Evolutionary conservation across 2,329 filamentous ascomycete genomes (phyloP), one percentile per base, ranked within the genome.

Genomic region (Trichoderma harzianum): DNA sequence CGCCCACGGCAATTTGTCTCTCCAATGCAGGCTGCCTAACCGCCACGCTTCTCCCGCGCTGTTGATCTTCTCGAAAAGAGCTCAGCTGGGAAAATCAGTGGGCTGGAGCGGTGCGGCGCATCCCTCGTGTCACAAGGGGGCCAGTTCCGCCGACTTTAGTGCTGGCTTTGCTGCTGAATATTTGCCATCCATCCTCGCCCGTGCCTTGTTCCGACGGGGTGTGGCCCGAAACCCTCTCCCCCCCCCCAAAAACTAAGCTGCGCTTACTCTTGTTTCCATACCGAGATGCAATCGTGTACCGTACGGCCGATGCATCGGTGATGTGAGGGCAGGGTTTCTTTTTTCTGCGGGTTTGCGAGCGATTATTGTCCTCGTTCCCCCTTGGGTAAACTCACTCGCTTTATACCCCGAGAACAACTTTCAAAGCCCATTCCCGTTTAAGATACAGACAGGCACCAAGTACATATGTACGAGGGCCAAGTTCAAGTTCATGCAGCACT

Each of bases 261-360:
- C 47, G 63, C 64, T 67, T 67, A 58, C 51, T 57, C 34, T 43
- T 67, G 64, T 53, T 53, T 39, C 39, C 64, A 67, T 67, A 67
- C 64, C 64, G 64, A 67, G 64, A 67, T 58, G 57, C 64, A 34
- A 21, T 53, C 21, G 47, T 14, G 16, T 16, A 21, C 28, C 28
- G 51, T 57, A 12, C 55, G 28, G 55, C 26, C 55, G 26, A 60
- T 24, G 18, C 11, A 34, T 21, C 26, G 47, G 43, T 32, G 55
- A 32, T 32, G 55, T 18, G 55, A 65, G 21, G 62, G 47, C 47
- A 53, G 21, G 47, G 47, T 53, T 53, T 24, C 47, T 53, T 53
- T 53, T 53, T 43, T 14, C 12, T 53, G 47, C 47, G 21, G 47
- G 47, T 21, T 43, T 43, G 39, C 47, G 47, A 21, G 21, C 47